Percentiles rank a stretch among this genome's conserved stretches.
These are phyloP conservation scores for Vigna angularis DNA, from an alignment of 306 rosid species.

Conservation along the genomic window DNA sequence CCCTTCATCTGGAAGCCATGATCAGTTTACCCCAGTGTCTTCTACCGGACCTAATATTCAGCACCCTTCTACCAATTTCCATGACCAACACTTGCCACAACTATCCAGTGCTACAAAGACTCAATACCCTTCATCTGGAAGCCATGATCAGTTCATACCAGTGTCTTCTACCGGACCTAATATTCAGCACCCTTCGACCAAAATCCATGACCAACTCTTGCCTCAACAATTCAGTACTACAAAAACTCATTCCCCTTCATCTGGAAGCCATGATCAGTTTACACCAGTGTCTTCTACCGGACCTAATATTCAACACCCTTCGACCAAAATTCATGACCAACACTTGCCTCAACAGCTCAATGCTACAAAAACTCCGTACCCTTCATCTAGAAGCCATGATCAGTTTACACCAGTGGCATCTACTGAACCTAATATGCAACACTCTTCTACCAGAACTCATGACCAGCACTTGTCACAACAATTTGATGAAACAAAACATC, in stretches of 20 bases:
- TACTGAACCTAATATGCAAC: not conserved
- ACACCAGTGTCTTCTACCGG: not conserved
- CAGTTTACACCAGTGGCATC: conserved; percentile 2
- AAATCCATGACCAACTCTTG: not conserved
- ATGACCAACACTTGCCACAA: not conserved
- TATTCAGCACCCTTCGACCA: not conserved
- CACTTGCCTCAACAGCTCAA: conserved; percentile 2
- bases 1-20: conserved; percentile 37
- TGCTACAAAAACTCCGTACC: conserved; percentile 29
- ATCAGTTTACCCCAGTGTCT: not conserved
- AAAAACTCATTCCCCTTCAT: conserved; percentile 34
- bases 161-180: not conserved
- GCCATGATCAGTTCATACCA: conserved; percentile 23
- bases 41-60: not conserved
- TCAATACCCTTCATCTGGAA: conserved; percentile 34
- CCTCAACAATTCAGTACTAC: not conserved
- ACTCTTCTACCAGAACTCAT: not conserved
- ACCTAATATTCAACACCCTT: not conserved
- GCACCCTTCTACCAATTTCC: not conserved
- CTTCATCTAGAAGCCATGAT: conserved; percentile 29
- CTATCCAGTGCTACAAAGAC: conserved; percentile 20
- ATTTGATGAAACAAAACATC: conserved; percentile 23
- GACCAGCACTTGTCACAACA: not conserved
- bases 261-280: conserved; percentile 36
- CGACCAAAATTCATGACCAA: not conserved